Percentiles rank a stretch among this genome's conserved stretches.
phyloP scores from a whole-genome alignment of 2,329 filamentous ascomycete genomes.

The Coniella vitis region DNA sequence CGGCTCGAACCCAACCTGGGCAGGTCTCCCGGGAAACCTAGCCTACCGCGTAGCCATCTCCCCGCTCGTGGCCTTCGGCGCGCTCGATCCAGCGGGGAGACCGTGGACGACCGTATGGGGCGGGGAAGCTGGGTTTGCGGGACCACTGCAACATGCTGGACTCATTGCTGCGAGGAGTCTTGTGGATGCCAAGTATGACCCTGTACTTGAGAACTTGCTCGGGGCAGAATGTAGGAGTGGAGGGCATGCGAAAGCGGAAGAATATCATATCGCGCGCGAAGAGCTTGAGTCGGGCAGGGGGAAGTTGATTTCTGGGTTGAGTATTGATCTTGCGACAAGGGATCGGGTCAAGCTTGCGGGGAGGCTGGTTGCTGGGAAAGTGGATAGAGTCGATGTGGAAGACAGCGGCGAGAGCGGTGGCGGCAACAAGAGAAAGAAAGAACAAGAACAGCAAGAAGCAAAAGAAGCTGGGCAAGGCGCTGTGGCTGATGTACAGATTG shows the following conservation, averaged over 20 bases:
- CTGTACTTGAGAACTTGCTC: constrained; percentile 57
- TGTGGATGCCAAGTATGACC: constrained; percentile 59
- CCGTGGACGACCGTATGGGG: constrained; percentile 78
- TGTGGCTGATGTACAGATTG: constrained; percentile 42
- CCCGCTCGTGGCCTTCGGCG: constrained; percentile 66
- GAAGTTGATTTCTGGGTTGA: constrained; percentile 42
- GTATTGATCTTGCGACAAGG: constrained; percentile 60
- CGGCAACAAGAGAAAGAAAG: too few species aligned
- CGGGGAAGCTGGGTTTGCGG: constrained; percentile 62
- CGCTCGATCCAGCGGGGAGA: constrained; percentile 55
- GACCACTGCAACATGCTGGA: constrained; percentile 51
- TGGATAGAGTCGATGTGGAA: constrained; percentile 30
- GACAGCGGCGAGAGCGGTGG: too few species aligned
- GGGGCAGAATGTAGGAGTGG: not conserved
- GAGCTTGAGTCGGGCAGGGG: constrained; percentile 27
- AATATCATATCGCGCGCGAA: constrained; percentile 30
- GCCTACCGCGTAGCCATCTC: constrained; percentile 53
- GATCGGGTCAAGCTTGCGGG: constrained; percentile 71
- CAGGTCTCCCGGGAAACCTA: constrained; percentile 55
- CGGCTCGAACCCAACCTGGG: constrained; percentile 51
- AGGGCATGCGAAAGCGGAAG: constrained; percentile 22
- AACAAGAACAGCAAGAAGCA: too few species aligned
- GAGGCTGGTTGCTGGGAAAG: constrained; percentile 56
- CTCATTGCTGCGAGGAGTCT: constrained; percentile 47
- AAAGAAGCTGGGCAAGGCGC: constrained; percentile 22